Percentiles rank a stretch among this genome's conserved stretches.
Evolutionary conservation across 2,329 filamentous ascomycete species (phyloP).

Genomic region (Polytolypa hystricis): DNA sequence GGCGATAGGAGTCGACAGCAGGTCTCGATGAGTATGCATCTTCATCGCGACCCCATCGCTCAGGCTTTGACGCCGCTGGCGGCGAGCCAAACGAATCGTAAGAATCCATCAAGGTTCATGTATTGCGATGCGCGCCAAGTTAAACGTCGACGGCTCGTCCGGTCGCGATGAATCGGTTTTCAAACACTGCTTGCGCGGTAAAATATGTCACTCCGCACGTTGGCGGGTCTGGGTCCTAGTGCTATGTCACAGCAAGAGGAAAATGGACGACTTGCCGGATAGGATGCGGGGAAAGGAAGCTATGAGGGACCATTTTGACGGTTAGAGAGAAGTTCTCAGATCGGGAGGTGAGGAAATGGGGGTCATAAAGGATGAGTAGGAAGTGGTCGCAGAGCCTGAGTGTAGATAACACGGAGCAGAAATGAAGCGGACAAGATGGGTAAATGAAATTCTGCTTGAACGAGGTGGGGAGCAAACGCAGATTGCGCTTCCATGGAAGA

Average conservation of each 20-base stretch:
- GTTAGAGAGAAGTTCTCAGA: constrained; percentile 22
- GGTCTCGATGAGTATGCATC: constrained; percentile 26
- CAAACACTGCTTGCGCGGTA: too few relatives aligned
- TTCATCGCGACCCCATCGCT: constrained; percentile 31
- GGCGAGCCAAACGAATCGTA: constrained; percentile 37
- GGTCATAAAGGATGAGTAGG: constrained; percentile 6
- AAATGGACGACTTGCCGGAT: constrained; percentile 2
- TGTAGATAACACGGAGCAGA: too few relatives aligned
- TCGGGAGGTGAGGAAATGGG: too few relatives aligned
- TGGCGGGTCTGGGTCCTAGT: too few relatives aligned
- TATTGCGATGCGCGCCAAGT: too few relatives aligned
- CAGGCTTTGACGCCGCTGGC: constrained; percentile 16
- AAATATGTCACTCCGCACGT: too few relatives aligned
- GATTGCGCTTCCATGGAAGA: too few relatives aligned
- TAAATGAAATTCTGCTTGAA: too few relatives aligned
- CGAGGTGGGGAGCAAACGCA: too few relatives aligned
- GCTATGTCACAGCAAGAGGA: constrained; percentile 9
- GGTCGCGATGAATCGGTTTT: too few relatives aligned
- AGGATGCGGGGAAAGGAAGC: constrained; percentile 15
- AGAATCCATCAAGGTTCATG: constrained; percentile 28
- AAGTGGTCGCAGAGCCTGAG: background rate
- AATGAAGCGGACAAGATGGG: too few relatives aligned
- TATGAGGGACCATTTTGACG: constrained; percentile 28
- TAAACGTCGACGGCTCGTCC: background rate
- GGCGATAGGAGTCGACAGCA: constrained; percentile 31